Evolutionary conservation across 2,329 filamentous ascomycete species (phyloP).

Genomic region (Xylariaceae sp.): DNA sequence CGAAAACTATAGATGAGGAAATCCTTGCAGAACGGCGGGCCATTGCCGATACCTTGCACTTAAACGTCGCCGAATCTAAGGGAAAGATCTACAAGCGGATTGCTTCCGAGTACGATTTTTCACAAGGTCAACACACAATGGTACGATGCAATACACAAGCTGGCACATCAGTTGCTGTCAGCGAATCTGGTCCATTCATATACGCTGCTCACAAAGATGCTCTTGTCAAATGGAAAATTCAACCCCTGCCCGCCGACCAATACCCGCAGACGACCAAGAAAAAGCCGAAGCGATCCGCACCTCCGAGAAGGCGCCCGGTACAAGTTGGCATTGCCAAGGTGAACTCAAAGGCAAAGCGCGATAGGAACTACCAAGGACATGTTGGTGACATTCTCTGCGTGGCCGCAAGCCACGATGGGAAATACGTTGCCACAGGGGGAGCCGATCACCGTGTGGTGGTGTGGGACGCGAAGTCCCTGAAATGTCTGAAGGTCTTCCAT

Average conservation of each 20-base stretch:
- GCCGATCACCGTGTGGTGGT: constrained; percentile 80
- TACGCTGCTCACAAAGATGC: constrained; percentile 89
- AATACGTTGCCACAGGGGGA: constrained; percentile 86
- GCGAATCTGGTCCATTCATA: constrained; percentile 65
- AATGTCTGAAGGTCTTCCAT: constrained; percentile 77
- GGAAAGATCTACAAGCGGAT: constrained; percentile 83
- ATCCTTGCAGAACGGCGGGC: constrained; percentile 58
- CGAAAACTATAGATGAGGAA: constrained; percentile 87
- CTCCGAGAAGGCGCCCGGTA: constrained; percentile 57
- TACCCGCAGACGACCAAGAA: constrained; percentile 55
- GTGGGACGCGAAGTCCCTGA: constrained; percentile 77
- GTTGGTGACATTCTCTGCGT: constrained; percentile 76
- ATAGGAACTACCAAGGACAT: constrained; percentile 71
- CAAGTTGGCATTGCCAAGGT: constrained; percentile 61
- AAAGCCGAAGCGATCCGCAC: constrained; percentile 56
- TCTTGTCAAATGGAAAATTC: constrained; percentile 86
- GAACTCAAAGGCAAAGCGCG: constrained; percentile 53
- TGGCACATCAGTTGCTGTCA: constrained; percentile 73
- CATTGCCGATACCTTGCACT: constrained; percentile 43
- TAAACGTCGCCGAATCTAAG: constrained; percentile 89
- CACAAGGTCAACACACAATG: constrained; percentile 60
- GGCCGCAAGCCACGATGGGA: constrained; percentile 83
- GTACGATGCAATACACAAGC: constrained; percentile 76
- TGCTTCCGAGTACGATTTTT: constrained; percentile 67
- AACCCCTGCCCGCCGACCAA: constrained; percentile 58